Percentiles rank a stretch among this genome's conserved stretches.
These are phyloP conservation scores for Citrus unshiu DNA, from an alignment of 345 rosid genomes.

Conservation along the genomic window DNA sequence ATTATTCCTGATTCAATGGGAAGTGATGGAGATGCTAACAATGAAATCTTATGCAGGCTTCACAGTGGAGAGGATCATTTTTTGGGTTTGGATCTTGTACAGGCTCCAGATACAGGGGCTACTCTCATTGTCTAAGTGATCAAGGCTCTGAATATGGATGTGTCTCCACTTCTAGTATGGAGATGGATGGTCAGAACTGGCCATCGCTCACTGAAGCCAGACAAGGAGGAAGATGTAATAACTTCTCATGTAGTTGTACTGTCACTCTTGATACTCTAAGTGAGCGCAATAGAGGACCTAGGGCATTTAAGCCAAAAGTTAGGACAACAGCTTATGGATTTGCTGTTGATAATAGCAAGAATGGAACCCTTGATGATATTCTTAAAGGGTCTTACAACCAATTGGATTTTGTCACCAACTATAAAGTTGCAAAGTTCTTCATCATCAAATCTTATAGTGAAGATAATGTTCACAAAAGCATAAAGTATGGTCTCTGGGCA, in stretches of 20 bases:
- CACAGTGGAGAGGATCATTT: conserved; percentile 33
- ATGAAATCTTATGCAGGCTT: conserved; percentile 36
- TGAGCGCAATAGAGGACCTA: conserved; percentile 60
- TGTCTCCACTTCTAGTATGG: conserved; percentile 28
- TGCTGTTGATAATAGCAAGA: conserved; percentile 21
- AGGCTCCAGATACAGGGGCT: conserved; percentile 37
- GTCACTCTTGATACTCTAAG: conserved; percentile 43
- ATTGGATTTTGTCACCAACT: conserved; percentile 45
- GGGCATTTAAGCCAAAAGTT: conserved; percentile 48
- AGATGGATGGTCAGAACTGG: conserved; percentile 39
- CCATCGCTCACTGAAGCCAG: conserved; percentile 44
- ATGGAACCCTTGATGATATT: conserved; percentile 18
- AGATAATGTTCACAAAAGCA: conserved; percentile 88
- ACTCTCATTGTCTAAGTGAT: conserved; percentile 27
- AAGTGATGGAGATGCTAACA: conserved; percentile 16
- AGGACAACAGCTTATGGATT: conserved; percentile 20
- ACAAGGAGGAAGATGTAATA: conserved; percentile 38
- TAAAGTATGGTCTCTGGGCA: conserved; percentile 89
- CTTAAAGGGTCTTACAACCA: conserved; percentile 27
- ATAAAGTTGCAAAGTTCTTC: conserved; percentile 67
- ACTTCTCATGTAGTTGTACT: conserved; percentile 37
- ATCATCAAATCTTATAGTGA: conserved; percentile 88
- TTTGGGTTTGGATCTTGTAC: conserved; percentile 43
- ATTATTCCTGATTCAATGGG: neutral
- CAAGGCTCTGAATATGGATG: conserved; percentile 33